Conservation (phyloP, 2,329 filamentous ascomycete species). For the Fusarium denticulatum region DNA sequence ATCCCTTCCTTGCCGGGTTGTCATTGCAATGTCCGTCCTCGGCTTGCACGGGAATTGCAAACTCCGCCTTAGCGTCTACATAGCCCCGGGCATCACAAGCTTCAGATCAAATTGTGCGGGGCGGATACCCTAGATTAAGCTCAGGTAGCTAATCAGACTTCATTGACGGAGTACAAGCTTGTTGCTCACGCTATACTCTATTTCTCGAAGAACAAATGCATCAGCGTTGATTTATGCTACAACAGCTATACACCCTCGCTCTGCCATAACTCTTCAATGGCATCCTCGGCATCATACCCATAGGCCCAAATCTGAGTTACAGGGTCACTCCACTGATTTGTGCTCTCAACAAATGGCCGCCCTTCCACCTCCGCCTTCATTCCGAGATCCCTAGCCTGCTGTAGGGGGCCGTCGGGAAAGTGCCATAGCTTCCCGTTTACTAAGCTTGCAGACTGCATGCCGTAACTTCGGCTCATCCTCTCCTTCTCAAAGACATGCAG, state of each 20-base stretch:
- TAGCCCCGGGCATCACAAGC: background rate
- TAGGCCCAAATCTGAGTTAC: conserved; percentile 5
- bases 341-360: background rate
- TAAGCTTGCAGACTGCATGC: conserved; percentile 6
- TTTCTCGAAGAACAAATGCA: background rate
- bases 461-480: conserved; percentile 9
- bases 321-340: conserved; percentile 8
- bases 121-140: too few species aligned
- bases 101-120: too few species aligned
- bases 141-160: too few species aligned
- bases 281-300: background rate
- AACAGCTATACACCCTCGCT: fast-evolving
- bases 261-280: background rate
- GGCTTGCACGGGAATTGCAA: background rate
- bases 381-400: background rate
- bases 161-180: background rate
- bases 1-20: background rate
- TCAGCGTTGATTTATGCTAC: fast-evolving
- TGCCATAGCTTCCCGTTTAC: conserved; percentile 3
- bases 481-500: background rate
- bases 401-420: background rate
- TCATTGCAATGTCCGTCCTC: background rate
- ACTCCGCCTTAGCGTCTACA: background rate
- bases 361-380: conserved; percentile 1
- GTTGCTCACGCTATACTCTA: fast-evolving